A percentile compares a stretch with the other conserved stretches of the same genome.
Conservation (phyloP, 2,329 filamentous ascomycete species). For the Fusarium albosuccineum region DNA sequence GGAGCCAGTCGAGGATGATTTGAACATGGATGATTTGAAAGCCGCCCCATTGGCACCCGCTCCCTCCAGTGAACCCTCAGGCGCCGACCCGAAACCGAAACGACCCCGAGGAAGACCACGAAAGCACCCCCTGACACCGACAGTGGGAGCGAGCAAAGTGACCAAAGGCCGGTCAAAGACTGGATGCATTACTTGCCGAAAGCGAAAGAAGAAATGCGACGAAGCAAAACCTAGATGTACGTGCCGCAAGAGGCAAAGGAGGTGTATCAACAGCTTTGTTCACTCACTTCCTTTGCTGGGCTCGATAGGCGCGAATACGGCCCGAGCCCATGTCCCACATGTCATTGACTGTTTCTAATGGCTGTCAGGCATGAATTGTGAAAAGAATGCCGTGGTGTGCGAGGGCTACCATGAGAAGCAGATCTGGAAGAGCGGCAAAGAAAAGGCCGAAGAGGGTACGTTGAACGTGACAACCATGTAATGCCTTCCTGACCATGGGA, state of each 20-base stretch:
- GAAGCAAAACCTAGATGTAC: slow-evolving; percentile 68
- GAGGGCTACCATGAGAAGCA: slow-evolving; percentile 91
- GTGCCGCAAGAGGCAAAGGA: background rate
- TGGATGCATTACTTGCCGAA: slow-evolving; percentile 76
- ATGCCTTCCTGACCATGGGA: slow-evolving; percentile 25
- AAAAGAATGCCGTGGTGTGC: slow-evolving; percentile 93
- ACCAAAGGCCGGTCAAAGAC: slow-evolving; percentile 82
- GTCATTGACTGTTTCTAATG: slow-evolving; percentile 25
- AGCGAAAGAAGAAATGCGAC: slow-evolving; percentile 80
- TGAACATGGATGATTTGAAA: slow-evolving; percentile 66
- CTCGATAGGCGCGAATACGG: slow-evolving; percentile 53
- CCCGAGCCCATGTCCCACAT: background rate
- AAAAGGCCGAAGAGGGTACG: slow-evolving; percentile 77
- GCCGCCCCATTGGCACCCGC: slow-evolving; percentile 51
- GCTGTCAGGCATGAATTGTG: slow-evolving; percentile 80
- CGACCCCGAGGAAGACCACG: slow-evolving; percentile 83
- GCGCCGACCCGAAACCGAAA: slow-evolving; percentile 62
- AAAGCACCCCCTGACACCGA: slow-evolving; percentile 79
- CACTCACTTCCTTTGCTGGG: too few species aligned
- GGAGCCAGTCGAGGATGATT: slow-evolving; percentile 69
- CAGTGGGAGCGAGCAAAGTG: slow-evolving; percentile 72
- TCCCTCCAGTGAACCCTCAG: slow-evolving; percentile 35
- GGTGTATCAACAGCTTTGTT: too few species aligned
- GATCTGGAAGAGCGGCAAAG: slow-evolving; percentile 87
- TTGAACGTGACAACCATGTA: background rate